Base-by-base conservation (phyloP, 257 asterid genomes). In the Rehmannia glutinosa region DNA sequence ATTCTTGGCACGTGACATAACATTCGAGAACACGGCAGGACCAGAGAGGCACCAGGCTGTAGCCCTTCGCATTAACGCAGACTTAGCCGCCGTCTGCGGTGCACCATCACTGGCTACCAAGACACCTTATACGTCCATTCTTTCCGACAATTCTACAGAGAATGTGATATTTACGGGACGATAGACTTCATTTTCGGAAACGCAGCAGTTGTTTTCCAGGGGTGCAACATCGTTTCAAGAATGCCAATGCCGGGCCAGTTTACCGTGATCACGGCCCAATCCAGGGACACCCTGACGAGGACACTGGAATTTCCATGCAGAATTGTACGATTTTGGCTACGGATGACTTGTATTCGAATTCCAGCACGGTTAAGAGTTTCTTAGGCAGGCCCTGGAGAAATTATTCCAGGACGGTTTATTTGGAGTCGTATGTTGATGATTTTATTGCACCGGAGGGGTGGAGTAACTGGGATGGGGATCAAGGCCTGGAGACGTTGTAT, bases 111-210 rank as follows among this genome's bases (percentile, higher is more conserved):
- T 3, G 98, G 98, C 6, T 80, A 66, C 78, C 98, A 92, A 21
- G 98, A 92, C 78, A 73, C 95, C 0, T 41, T 92, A 1, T 92
- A 92, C 9, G 95, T 66, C 28, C 98, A 92, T 25, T 77, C 96
- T 0, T 86, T 84, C 70, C 54, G 97, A 5, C 98, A 92, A 64
- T 92, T 92, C 76, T 92, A 81, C 69, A 47, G 97, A 11, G 98
- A 92, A 51, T 92, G 97, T 33, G 87, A 83, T 73, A 84, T 92
- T 21, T 85, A 71, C 27, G 98, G 98, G 3, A 92, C 97, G 0
- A 61, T 92, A 6, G 98, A 92, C 77, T 92, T 74, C 87, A 86
- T 92, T n/a, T 89, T 92, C 13, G 98, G 98, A 2, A 87, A 92
- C 15, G 98, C 97, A 0, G 95, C 89, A 0, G 98, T 47, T 8